These are phyloP conservation scores for Eucalyptus pauciflora DNA, from an alignment of 345 rosid genomes.

Conservation along the genomic window DNA sequence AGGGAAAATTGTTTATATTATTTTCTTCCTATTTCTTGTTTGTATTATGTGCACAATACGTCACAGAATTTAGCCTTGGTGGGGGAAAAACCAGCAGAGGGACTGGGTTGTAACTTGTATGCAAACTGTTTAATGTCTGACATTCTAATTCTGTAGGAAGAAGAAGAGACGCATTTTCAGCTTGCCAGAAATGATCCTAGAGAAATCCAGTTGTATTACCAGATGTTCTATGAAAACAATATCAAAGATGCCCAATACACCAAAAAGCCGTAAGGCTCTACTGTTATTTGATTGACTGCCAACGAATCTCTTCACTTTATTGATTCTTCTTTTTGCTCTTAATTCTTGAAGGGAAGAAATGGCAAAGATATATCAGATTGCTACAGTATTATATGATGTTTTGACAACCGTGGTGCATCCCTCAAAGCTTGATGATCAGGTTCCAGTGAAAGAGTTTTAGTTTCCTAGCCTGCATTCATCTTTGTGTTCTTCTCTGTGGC, in stretches of 20 bases:
- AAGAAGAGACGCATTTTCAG: slow-evolving; percentile 18
- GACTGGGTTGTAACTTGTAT: not conserved
- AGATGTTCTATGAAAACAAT: slow-evolving; percentile 41
- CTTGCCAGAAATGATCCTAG: slow-evolving; percentile 40
- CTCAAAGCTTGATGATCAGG: slow-evolving; percentile 46
- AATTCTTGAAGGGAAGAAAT: slow-evolving; percentile 74
- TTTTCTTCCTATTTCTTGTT: not conserved
- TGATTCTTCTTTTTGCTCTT: not conserved
- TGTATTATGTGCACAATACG: not conserved
- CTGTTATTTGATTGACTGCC: not conserved
- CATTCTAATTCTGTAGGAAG: slow-evolving; percentile 41
- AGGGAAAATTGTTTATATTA: not conserved
- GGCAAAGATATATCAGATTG: slow-evolving; percentile 73
- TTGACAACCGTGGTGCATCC: slow-evolving; percentile 41
- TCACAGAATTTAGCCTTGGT: not conserved
- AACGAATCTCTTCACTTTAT: not conserved
- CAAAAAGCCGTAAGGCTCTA: slow-evolving; percentile 61
- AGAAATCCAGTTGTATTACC: slow-evolving; percentile 68
- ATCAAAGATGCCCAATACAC: slow-evolving; percentile 43
- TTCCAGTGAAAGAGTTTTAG: slow-evolving; percentile 4
- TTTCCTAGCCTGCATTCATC: not conserved
- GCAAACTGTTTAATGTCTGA: not conserved
- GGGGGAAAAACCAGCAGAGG: not conserved
- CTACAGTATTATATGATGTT: slow-evolving; percentile 80
- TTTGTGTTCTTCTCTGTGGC: not conserved